A percentile compares a stretch with the other conserved stretches of the same genome.
Conservation (phyloP, 2,329 filamentous ascomycete species). For the Colletotrichum liaoningense region DNA sequence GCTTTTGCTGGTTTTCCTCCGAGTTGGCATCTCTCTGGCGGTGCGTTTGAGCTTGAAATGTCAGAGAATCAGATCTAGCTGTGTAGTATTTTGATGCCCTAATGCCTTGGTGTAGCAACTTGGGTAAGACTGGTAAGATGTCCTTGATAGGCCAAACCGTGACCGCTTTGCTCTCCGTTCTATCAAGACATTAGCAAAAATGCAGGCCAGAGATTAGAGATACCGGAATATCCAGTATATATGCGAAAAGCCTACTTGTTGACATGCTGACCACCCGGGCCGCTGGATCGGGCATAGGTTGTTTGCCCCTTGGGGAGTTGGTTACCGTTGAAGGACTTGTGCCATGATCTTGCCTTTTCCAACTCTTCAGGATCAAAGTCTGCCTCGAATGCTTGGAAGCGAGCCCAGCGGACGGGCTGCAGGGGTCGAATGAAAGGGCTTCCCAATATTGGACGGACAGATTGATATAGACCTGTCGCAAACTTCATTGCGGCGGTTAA, state of each 20-base stretch:
- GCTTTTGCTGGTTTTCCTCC: constrained; percentile 63
- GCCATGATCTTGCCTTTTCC: constrained; percentile 64
- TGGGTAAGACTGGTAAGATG: constrained; percentile 58
- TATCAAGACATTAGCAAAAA: constrained; percentile 41
- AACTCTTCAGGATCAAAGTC: constrained; percentile 62
- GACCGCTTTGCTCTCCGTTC: constrained; percentile 70
- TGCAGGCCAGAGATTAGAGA: no score
- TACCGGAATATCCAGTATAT: not conserved
- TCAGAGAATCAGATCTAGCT: constrained; percentile 61
- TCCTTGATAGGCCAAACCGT: constrained; percentile 63
- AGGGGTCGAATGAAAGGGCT: constrained; percentile 4
- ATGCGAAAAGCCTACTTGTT: constrained; percentile 62
- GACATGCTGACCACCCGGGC: constrained; percentile 71
- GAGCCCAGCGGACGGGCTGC: constrained; percentile 32
- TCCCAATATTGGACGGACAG: not conserved
- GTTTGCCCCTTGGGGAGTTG: constrained; percentile 64
- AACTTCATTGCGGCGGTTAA: not conserved
- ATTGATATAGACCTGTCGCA: not conserved
- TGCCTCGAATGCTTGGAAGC: constrained; percentile 62
- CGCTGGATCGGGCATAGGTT: constrained; percentile 68
- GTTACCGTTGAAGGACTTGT: constrained; percentile 53
- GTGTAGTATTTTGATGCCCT: constrained; percentile 67
- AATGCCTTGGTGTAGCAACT: constrained; percentile 57
- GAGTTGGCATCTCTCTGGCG: constrained; percentile 63
- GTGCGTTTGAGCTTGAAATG: constrained; percentile 66